Conservation (phyloP, 1,284 basidiomycete species). For the Cutaneotrichosporon spelunceum region DNA sequence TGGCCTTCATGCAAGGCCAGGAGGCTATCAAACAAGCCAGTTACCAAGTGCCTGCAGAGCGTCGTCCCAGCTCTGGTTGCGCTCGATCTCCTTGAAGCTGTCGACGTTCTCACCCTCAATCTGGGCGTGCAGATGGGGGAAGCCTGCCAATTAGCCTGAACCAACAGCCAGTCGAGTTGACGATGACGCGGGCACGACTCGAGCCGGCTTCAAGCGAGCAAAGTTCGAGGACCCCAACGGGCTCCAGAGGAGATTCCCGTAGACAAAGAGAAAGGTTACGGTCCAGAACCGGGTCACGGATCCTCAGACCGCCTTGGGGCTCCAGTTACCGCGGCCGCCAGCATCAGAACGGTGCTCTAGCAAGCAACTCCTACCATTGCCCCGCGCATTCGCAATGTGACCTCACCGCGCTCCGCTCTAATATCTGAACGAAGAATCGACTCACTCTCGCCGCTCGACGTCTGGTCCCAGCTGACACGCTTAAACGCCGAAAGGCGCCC, state of each 20-base stretch:
- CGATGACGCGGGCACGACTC: not conserved
- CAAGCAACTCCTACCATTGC: not conserved
- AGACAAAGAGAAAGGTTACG: not conserved
- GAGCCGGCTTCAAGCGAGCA: not conserved
- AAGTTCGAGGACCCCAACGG: not conserved
- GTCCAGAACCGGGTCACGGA: too few relatives aligned
- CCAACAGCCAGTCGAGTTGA: not conserved
- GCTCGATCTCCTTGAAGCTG: constrained; percentile 48
- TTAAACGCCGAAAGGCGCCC: constrained; percentile 38
- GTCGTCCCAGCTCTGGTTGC: constrained; percentile 47
- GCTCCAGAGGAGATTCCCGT: too few relatives aligned
- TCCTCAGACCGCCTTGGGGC: too few relatives aligned
- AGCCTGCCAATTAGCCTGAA: constrained; percentile 9
- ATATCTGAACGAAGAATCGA: not conserved
- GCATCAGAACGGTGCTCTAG: too few relatives aligned
- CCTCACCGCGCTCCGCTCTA: not conserved
- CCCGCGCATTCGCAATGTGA: not conserved
- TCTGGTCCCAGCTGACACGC: constrained; percentile 38
- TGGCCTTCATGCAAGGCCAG: not conserved
- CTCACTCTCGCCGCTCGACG: constrained; percentile 39
- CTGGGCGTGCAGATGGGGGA: constrained; percentile 55
- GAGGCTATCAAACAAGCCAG: constrained; percentile 16
- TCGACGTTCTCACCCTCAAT: constrained; percentile 55
- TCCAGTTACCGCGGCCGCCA: too few relatives aligned
- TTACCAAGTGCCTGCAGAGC: constrained; percentile 31